phyloP scores from a whole-genome alignment of 805 yeast species.

The Ogataea henricii region DNA sequence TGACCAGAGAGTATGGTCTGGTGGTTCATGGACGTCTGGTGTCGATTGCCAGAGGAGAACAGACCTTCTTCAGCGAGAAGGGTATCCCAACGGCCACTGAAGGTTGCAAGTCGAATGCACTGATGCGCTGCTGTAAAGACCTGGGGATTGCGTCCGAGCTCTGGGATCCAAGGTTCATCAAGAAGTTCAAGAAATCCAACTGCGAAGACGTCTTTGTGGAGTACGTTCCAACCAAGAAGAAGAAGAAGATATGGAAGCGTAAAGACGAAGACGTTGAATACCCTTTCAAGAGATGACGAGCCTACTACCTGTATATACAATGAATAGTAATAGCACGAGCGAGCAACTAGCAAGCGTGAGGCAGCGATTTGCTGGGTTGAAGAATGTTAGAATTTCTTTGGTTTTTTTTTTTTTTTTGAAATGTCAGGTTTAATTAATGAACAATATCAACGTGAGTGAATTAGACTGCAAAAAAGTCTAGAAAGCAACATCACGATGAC shows the following conservation, averaged over 20 bases:
- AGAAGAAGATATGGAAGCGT: conserved; percentile 91
- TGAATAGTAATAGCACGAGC: too few species aligned
- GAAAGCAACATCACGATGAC: conserved; percentile 7
- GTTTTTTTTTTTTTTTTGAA: neutral
- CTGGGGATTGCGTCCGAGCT: conserved; percentile 94
- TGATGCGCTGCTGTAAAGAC: conserved; percentile 98
- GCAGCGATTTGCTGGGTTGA: too few species aligned
- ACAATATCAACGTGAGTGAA: conserved; percentile 4
- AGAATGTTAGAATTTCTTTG: too few species aligned
- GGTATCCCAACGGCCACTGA: conserved; percentile 95
- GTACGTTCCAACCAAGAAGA: conserved; percentile 76
- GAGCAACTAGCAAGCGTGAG: too few species aligned
- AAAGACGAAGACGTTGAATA: conserved; percentile 81
- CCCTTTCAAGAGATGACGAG: conserved; percentile 60
- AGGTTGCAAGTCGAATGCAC: conserved; percentile 94
- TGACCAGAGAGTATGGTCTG: conserved; percentile 89
- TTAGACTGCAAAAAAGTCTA: neutral
- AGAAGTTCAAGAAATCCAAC: conserved; percentile 57
- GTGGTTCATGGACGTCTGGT: conserved; percentile 87
- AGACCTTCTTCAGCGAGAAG: conserved; percentile 81
- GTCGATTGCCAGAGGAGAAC: conserved; percentile 93
- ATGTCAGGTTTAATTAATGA: conserved; percentile 10
- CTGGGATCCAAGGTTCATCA: conserved; percentile 94
- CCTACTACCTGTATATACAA: conserved; percentile 4
- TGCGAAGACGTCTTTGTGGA: conserved; percentile 88